phyloP scores from a whole-genome alignment of 2,329 filamentous ascomycete species.

The Claviceps lovelessii region DNA sequence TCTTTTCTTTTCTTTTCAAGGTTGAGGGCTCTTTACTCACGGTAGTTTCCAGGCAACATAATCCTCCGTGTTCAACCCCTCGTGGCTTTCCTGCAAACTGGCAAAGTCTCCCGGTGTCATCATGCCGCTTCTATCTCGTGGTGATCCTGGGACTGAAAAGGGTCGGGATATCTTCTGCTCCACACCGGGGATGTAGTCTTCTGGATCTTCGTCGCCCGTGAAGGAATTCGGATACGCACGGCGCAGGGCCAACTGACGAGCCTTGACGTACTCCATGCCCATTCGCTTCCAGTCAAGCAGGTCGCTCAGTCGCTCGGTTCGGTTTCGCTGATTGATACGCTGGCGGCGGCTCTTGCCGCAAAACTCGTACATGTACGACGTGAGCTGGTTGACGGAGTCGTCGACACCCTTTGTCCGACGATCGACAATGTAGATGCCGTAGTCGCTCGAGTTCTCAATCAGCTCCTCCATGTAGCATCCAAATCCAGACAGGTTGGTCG shows the following conservation, averaged over 20 bases:
- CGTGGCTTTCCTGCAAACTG: slow-evolving; percentile 83
- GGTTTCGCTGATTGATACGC: slow-evolving; percentile 96
- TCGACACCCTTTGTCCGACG: slow-evolving; percentile 90
- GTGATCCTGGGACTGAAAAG: slow-evolving; percentile 85
- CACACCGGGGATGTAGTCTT: slow-evolving; percentile 79
- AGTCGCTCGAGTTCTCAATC: slow-evolving; percentile 94
- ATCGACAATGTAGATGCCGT: slow-evolving; percentile 98
- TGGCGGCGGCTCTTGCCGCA: slow-evolving; percentile 85
- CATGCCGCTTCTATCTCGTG: slow-evolving; percentile 82
- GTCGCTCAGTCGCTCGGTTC: slow-evolving; percentile 88
- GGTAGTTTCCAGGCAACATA: slow-evolving; percentile 97
- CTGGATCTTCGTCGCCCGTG: slow-evolving; percentile 63
- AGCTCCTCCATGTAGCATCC: slow-evolving; percentile 99
- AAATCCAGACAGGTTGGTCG: slow-evolving; percentile 93
- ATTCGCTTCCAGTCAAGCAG: slow-evolving; percentile 98
- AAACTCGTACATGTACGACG: slow-evolving; percentile 81
- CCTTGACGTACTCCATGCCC: slow-evolving; percentile 99
- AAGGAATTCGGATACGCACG: slow-evolving; percentile 87
- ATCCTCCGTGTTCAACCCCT: slow-evolving; percentile 88
- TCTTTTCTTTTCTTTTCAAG: too few relatives aligned
- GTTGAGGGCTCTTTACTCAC: slow-evolving; percentile 43
- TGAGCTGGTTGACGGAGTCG: slow-evolving; percentile 91
- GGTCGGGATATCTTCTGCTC: slow-evolving; percentile 93
- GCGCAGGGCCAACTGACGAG: slow-evolving; percentile 77
- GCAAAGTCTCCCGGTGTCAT: slow-evolving; percentile 99